Evolutionary conservation across 1,284 basidiomycete species (phyloP).

Genomic region (Fistulina hepatica): DNA sequence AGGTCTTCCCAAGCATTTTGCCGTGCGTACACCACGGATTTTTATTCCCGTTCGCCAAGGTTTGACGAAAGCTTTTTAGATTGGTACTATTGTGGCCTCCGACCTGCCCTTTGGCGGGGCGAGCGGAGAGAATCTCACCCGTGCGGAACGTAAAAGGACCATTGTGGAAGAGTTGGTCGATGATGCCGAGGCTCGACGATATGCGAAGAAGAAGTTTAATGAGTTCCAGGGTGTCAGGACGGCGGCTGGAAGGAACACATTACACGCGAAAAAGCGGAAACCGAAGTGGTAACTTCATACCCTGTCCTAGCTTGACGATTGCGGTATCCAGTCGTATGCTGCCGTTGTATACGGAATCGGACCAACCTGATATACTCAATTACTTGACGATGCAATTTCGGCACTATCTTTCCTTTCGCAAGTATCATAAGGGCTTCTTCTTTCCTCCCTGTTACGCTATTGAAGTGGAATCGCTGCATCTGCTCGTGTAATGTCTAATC

Average conservation of each 20-base stretch:
- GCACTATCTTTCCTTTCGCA: no score
- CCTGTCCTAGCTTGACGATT: no score
- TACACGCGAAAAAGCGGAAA: slow-evolving; percentile 57
- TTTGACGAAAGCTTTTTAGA: slow-evolving; percentile 33
- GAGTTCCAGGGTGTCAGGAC: slow-evolving; percentile 70
- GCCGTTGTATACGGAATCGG: no score
- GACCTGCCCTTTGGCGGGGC: slow-evolving; percentile 66
- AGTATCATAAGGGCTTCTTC: no score
- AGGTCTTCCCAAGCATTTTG: slow-evolving; percentile 82
- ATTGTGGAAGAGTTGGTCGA: slow-evolving; percentile 85
- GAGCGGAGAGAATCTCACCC: slow-evolving; percentile 59
- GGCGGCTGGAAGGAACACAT: slow-evolving; percentile 64
- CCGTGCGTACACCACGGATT: slow-evolving; percentile 40
- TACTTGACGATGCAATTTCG: no score
- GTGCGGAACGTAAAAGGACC: slow-evolving; percentile 62
- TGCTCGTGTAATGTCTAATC: no score
- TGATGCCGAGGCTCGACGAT: slow-evolving; percentile 77
- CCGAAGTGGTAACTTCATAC: slow-evolving; percentile 54
- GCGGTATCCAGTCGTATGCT: no score
- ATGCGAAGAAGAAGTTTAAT: slow-evolving; percentile 90
- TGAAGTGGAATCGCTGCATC: no score
- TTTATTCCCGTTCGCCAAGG: slow-evolving; percentile 6
- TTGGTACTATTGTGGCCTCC: slow-evolving; percentile 79
- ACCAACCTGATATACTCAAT: slow-evolving; percentile 12
- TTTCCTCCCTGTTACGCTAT: no score